phyloP scores from a whole-genome alignment of 192 early-diverging fungal genomes.

The Kappamyces sp. region DNA sequence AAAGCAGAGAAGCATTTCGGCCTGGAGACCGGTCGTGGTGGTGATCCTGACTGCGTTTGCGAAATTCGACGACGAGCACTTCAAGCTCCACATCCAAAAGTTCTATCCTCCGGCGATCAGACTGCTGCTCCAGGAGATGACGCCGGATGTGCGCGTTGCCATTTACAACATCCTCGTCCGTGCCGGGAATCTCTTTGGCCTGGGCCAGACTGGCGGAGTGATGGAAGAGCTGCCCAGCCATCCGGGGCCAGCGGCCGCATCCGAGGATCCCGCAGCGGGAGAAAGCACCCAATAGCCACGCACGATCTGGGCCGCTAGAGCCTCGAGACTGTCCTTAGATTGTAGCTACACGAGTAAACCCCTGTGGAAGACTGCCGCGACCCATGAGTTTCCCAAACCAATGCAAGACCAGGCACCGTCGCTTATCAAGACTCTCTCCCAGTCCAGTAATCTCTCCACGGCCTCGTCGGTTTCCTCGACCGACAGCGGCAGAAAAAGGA shows the following conservation, averaged over 20 bases:
- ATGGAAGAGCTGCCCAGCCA: too few species aligned
- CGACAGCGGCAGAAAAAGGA: constrained; percentile 54
- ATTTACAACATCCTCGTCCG: constrained; percentile 26
- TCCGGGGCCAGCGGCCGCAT: too few species aligned
- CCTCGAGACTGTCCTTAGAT: too few species aligned
- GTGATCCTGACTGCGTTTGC: constrained; percentile 61
- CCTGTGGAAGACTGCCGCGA: too few species aligned
- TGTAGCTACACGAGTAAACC: too few species aligned
- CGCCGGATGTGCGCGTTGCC: constrained; percentile 48
- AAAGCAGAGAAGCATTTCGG: constrained; percentile 60
- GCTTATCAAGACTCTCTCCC: too few species aligned
- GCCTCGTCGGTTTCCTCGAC: constrained; percentile 7
- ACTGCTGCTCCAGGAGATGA: constrained; percentile 56
- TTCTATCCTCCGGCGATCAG: constrained; percentile 64
- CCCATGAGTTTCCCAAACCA: too few species aligned
- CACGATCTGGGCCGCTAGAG: too few species aligned
- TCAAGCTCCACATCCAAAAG: constrained; percentile 47
- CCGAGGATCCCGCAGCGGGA: too few species aligned
- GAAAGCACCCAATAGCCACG: too few species aligned
- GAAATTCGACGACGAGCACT: constrained; percentile 64
- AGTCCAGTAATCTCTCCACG: too few species aligned
- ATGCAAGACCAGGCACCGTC: too few species aligned
- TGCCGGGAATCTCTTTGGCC: constrained; percentile 28
- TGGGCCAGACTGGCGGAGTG: neutral
- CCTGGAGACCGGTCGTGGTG: constrained; percentile 72